Evolutionary conservation across 257 asterid genomes (phyloP).

Genomic region (Paulownia fortunei): DNA sequence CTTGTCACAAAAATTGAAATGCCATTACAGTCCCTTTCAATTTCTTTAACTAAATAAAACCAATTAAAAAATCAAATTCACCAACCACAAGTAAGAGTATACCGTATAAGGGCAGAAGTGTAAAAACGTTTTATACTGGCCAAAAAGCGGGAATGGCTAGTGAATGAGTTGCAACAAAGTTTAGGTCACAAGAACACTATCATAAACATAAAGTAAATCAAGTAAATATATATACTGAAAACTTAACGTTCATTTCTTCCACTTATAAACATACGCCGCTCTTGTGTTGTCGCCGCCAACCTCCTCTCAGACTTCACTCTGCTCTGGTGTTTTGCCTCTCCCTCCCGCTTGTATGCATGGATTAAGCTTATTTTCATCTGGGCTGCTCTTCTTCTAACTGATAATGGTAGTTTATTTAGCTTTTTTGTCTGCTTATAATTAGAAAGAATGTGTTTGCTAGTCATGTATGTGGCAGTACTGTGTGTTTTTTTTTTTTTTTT

Average conservation of each 20-base stretch:
- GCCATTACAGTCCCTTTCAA: too few relatives aligned
- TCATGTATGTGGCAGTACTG: not conserved
- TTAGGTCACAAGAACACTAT: constrained; percentile 36
- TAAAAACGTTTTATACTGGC: not conserved
- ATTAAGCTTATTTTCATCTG: constrained; percentile 13
- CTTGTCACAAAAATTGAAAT: not conserved
- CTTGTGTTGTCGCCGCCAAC: constrained; percentile 51
- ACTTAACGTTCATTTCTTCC: constrained; percentile 39
- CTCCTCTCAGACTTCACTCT: constrained; percentile 21
- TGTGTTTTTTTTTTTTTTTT: not conserved
- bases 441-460: not conserved
- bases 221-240: not conserved
- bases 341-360: constrained; percentile 26
- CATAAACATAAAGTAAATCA: not conserved
- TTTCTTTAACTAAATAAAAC: too few relatives aligned
- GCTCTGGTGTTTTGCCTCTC: constrained; percentile 18
- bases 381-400: constrained; percentile 14
- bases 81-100: not conserved
- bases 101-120: not conserved
- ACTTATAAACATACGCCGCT: constrained; percentile 50
- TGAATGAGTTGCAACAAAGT: constrained; percentile 27
- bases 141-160: constrained; percentile 20
- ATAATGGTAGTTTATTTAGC: not conserved
- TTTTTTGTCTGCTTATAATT: not conserved
- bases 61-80: not conserved